Base-by-base conservation (phyloP, 208 protist species). In the Trypanosoma melophagium region DNA sequence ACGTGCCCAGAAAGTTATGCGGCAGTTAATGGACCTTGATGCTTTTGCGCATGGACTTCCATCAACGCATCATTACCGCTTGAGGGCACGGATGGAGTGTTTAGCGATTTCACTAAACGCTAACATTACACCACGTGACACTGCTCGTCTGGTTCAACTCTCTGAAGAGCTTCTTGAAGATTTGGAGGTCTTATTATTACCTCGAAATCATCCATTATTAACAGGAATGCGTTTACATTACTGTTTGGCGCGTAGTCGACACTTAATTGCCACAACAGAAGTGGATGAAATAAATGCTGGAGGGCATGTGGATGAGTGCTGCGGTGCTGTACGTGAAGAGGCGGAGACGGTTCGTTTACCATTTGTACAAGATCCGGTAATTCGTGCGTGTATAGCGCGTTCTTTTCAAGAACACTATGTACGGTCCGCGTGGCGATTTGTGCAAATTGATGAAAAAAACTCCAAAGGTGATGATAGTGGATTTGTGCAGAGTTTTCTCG, bases 391-490 rank as follows among this genome's bases (percentile, higher is more conserved):
- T 56, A 61, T 94, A 13, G 65, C 83, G 14, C 71, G 63, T 25
- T 86, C 76, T 53, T 94, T 94, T 69, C 88, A 94, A 65, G 88
- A 94, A 72, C 78, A 90, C 69, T 85, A 76, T 57, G 71, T 81
- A 9, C 58, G 41, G 7, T 31, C 69, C 17, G 47, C 68, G 47
- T 81, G 73, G 68, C 57, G 45, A 22, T 64, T 71, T 53, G 16
- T 41, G 10, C 55, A 44, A 19, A 52, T 21, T 8, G 24, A 64
- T 49, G 73, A 83, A 42, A 13, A 35, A 5, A 35, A 35, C 5
- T 5, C 1, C 28, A 35, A 35, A 1, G 28, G 5, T 14, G 24
- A 64, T 49, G 73, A 83, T 35, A 9, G 28, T 0, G 75, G 76
- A 17, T 38, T 83, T 17, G 69, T 93, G 31, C 9, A 41, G 17